phyloP scores from a whole-genome alignment of 495 filamentous ascomycete genomes.

The Penicillium simplicissimum region DNA sequence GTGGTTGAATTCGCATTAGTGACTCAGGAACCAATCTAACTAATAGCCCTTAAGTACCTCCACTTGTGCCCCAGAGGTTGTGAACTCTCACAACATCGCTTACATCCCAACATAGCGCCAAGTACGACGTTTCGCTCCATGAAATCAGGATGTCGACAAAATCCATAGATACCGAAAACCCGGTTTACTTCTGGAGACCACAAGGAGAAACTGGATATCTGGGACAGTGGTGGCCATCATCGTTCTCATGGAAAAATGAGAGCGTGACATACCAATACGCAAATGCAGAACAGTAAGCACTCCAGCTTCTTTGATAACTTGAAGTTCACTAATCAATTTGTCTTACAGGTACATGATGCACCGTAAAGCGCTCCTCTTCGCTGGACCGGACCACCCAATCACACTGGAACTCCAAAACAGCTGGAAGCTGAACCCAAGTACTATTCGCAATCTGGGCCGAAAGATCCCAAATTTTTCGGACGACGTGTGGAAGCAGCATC shows the following conservation, averaged over 20 bases:
- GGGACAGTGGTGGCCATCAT: constrained; percentile 19
- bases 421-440: background rate
- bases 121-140: background rate
- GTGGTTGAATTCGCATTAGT: background rate
- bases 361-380: background rate
- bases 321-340: background rate
- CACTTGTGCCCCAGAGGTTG: background rate
- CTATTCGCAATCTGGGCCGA: background rate
- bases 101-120: background rate
- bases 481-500: background rate
- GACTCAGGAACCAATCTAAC: background rate
- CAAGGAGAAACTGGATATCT: constrained; percentile 12
- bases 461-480: constrained; percentile 1
- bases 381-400: background rate
- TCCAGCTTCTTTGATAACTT: no score
- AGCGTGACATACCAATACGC: background rate
- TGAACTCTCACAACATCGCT: background rate
- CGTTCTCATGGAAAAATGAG: constrained; percentile 5
- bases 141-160: background rate
- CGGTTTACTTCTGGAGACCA: constrained; percentile 20
- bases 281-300: constrained; percentile 1
- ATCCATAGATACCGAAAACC: background rate
- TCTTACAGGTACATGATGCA: background rate
- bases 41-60: background rate
- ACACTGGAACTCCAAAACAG: background rate